Evolutionary conservation across 495 filamentous ascomycete species (phyloP), one percentile per base, ranked within the genome.

Genomic region (Jackrogersella multiformis): DNA sequence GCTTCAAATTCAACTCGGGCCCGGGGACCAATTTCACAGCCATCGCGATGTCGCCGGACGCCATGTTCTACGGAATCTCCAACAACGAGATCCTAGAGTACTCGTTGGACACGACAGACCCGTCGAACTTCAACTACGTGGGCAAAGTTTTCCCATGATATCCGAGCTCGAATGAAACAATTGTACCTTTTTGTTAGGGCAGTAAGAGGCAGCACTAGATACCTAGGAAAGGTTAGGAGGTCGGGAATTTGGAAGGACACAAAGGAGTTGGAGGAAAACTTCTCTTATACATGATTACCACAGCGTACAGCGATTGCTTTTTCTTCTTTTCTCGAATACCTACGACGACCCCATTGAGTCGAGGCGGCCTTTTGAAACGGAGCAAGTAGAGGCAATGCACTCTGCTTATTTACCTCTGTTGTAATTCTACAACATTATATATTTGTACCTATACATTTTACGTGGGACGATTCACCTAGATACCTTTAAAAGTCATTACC

Each of bases 61-160:
- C 60, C 21, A 71, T 68, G 69, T 68, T 71, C 30, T 71, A 71
- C 45, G 69, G 55, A 16, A 71, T 71, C 18, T 64, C 69, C 15
- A 64, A 68, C 44, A 38, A 53, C 38, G 36, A 60, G 44, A 57
- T 71, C 23, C 28, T 71, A 18, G 59, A 71, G 34, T 71, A 71
- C 49, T 57, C 55, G 12, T 30, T 69, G 6, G 60, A 69, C 49
- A 58, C 54, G 12, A 41, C 54, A 5, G 49, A 69, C 41, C 66
- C 66, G 20, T 60, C 66, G n/a, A 64, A 48, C 23, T 69, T 69
- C 41, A 64, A 69, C 36, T 69, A 60, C 51, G 66, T 69, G 6
- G 60, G 66, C 39, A 49, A 13, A 23, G 66, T 52, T 10, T 69
- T 64, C 42, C 66, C 66, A 28, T 69, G 42, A 69, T 36, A 35